Evolutionary conservation across 257 asterid genomes (phyloP), one percentile per base, ranked within the genome.

Genomic region (Oldenlandia corymbosa): DNA sequence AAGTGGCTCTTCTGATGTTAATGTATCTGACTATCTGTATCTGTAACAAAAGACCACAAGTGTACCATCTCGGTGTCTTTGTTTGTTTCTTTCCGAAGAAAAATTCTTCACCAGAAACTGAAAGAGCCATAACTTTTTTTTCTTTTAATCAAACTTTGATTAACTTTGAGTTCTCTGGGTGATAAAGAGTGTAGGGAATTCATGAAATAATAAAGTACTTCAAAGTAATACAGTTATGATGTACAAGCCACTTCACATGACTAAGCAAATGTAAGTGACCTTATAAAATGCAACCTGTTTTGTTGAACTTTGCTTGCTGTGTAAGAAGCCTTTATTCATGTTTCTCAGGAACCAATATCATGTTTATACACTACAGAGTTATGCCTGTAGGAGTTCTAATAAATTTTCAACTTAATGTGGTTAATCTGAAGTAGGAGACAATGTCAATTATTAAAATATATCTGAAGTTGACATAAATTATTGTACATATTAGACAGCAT

Each of bases 191-290:
- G 17, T 27, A 49, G 28, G 12, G 5, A 20, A 36, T 17, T 46
- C 62, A 17, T 34, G 42, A 58, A 34, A 21, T 58, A 8, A 57
- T 17, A n/a, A n/a, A 20, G 36, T 24, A 42, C 7, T 0, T 39
- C 49, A 20, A 58, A 13, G 65, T 51, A 55, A 16, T 14, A 10
- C 43, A 26, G 45, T 20, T 18, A 1, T 13, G 17, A 42, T 66
- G 55, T 66, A 21, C 47, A 55, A 53, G 62, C 17, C 11, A 14
- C 39, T 26, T 60, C 37, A 17, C 30, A 64, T 50, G 41, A 34
- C 34, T 52, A 7, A 18, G 24, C 28, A n/a, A 39, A 1, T 27
- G 26, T 21, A 0, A 10, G 9, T 42, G 43, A n/a, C 24, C 39
- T 31, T 45, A 10, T 2, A 32, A 31, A 37, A 45, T 57, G 52